Evolutionary conservation across 129 eudicot species (phyloP).

Genomic region (Heracleum sosnowskyi): DNA sequence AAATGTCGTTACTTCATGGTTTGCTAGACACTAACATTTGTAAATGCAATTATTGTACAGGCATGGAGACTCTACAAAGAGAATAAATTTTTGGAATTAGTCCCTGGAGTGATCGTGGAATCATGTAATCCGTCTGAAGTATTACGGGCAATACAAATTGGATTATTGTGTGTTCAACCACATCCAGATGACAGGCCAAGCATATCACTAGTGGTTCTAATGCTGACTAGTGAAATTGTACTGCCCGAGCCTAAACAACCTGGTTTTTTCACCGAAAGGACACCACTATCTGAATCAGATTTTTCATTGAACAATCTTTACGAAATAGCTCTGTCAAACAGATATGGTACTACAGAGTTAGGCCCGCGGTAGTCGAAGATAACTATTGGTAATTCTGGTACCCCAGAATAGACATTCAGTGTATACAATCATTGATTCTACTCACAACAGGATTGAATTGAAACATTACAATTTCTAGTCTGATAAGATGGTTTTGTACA

Average conservation of each 20-base stretch:
- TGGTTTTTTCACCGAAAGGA: background rate
- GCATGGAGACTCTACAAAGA: constrained; percentile 11
- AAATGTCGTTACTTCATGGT: background rate
- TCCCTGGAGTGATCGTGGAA: background rate
- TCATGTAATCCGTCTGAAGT: constrained; percentile 4
- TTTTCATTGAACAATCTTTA: background rate
- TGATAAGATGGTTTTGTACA: too few relatives aligned
- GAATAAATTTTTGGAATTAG: background rate
- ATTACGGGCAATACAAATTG: constrained; percentile 1
- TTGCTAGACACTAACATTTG: too few relatives aligned
- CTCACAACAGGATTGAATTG: too few relatives aligned
- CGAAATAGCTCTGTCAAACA: background rate
- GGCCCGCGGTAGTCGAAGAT: background rate
- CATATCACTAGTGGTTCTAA: background rate
- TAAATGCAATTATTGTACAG: background rate
- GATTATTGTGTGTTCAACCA: background rate
- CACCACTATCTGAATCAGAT: background rate
- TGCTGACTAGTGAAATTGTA: background rate
- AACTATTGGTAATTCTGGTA: background rate
- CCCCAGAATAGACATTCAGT: too few relatives aligned
- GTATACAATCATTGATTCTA: too few relatives aligned
- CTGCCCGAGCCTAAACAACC: background rate
- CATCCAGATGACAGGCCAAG: background rate
- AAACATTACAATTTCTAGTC: too few relatives aligned
- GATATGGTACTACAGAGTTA: background rate